Conservation (phyloP, 192 early-diverging fungal genomes). For the Podila horticola region DNA sequence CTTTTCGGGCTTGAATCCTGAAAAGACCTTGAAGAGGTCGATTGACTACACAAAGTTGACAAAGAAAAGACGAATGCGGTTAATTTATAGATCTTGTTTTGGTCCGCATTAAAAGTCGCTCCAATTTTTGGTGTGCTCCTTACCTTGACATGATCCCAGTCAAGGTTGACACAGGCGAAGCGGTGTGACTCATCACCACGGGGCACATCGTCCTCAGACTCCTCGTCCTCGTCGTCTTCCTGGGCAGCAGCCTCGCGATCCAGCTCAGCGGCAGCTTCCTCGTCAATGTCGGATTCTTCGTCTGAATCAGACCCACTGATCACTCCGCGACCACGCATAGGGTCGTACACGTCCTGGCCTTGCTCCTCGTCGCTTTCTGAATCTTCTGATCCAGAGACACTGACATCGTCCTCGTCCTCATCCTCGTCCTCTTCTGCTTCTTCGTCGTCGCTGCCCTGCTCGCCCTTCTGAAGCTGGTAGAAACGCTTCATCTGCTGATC, state of each 20-base stretch:
- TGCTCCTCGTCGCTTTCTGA: conserved; percentile 44
- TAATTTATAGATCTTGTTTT: background rate
- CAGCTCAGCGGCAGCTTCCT: conserved; percentile 55
- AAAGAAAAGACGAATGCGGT: background rate
- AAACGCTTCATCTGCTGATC: conserved; percentile 76
- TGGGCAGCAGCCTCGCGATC: conserved; percentile 51
- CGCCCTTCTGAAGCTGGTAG: conserved; percentile 74
- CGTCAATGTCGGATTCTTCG: conserved; percentile 56
- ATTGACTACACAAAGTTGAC: conserved; percentile 67
- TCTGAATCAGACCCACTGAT: conserved; percentile 66
- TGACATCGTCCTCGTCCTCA: conserved; percentile 46
- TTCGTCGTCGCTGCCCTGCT: conserved; percentile 47
- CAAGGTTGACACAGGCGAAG: conserved; percentile 92
- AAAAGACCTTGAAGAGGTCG: conserved; percentile 89
- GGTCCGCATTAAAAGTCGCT: too few species aligned
- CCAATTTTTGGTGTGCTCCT: too few species aligned
- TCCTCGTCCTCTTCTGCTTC: conserved; percentile 40
- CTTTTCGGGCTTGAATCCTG: conserved; percentile 81
- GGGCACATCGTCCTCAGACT: conserved; percentile 58
- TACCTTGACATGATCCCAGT: conserved; percentile 94
- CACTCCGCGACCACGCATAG: conserved; percentile 85
- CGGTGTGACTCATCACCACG: conserved; percentile 73
- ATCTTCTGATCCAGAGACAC: conserved; percentile 26
- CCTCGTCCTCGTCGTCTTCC: conserved; percentile 56
- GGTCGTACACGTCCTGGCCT: conserved; percentile 60